Base-by-base conservation (phyloP, 768 basidiomycete genomes). In the Dacryopinax spathularia region DNA sequence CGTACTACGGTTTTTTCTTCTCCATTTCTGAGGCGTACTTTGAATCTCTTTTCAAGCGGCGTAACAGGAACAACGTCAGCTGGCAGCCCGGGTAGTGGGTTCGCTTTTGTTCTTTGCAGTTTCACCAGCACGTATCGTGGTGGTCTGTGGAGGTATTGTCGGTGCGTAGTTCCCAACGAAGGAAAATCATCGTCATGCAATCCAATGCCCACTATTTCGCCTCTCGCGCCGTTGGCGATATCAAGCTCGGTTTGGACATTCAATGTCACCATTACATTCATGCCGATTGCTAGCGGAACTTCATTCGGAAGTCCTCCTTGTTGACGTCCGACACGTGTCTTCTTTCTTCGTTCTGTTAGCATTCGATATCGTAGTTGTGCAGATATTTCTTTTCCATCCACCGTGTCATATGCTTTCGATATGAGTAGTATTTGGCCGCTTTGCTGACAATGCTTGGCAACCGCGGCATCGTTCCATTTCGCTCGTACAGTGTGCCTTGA, bases 181-280 rank as follows among this genome's bases (percentile, higher is more conserved):
- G 60, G 48, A n/a, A n/a, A n/a, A 62, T 80, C 77, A 22, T 72
- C 37, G 1, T 69, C 65, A 67, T 78, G 70, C 0, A 78, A 68
- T 0, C 74, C 56, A 13, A 79, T 73, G 25, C 72, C 72, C 0
- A 66, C 65, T 0, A 80, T 70, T 1, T 37, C 65, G 0, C 78
- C 78, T n/a, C 74, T 35, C 0, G 76, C 72, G 0, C 79, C 76
- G 44, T 80, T 80, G 0, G 77, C 74, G 1, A 79, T 60, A 60
- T 78, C 75, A 0, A 69, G 66, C 22, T 78, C 75, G 2, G 77
- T 77, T 2, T 72, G 69, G 0, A 78, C 64, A 43, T 79, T 79
- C 0, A 66, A 15, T 1, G 70, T 65, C 0, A 77, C 72, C 76
- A 80, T 77, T 0, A 71, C 75, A 43, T 72, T 66, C 74, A 75